phyloP scores from a whole-genome alignment of 768 basidiomycete genomes.

The Tylopilus vinaceipallidus region DNA sequence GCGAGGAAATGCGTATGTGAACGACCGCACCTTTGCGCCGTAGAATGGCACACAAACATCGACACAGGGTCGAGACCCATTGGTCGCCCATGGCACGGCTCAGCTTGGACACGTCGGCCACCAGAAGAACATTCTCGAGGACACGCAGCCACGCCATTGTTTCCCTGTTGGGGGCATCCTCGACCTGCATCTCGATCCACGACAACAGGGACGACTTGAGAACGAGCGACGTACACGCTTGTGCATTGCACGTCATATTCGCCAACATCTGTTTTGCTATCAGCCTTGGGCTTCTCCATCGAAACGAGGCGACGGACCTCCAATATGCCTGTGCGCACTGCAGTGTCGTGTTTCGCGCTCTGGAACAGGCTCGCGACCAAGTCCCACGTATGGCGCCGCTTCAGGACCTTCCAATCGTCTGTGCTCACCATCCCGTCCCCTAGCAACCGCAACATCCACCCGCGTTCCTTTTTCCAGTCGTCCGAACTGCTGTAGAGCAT shows the following conservation, averaged over 20 bases:
- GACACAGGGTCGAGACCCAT: slow-evolving; percentile 55
- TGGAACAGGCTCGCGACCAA: slow-evolving; percentile 81
- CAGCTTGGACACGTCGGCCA: slow-evolving; percentile 49
- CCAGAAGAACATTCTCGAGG: slow-evolving; percentile 58
- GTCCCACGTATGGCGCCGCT: slow-evolving; percentile 86
- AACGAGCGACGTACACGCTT: slow-evolving; percentile 69
- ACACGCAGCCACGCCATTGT: slow-evolving; percentile 62
- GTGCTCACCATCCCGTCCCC: slow-evolving; percentile 74
- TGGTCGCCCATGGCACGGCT: slow-evolving; percentile 53
- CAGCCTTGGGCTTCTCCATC: no score
- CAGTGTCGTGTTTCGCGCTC: slow-evolving; percentile 51
- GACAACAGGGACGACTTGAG: slow-evolving; percentile 66
- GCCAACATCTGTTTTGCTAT: slow-evolving; percentile 59
- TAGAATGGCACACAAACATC: slow-evolving; percentile 42
- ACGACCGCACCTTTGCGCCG: slow-evolving; percentile 10
- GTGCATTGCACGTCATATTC: slow-evolving; percentile 65
- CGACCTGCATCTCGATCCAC: slow-evolving; percentile 81
- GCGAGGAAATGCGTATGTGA: slow-evolving; percentile 11
- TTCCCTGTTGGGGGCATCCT: slow-evolving; percentile 31
- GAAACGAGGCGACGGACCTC: slow-evolving; percentile 48
- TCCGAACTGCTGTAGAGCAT: slow-evolving; percentile 81
- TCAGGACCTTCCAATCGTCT: slow-evolving; percentile 80
- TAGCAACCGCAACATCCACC: slow-evolving; percentile 84
- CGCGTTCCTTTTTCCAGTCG: slow-evolving; percentile 84
- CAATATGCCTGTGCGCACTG: slow-evolving; percentile 56